Conservation (phyloP, 2,329 filamentous ascomycete genomes). For the Ustulina deusta region DNA sequence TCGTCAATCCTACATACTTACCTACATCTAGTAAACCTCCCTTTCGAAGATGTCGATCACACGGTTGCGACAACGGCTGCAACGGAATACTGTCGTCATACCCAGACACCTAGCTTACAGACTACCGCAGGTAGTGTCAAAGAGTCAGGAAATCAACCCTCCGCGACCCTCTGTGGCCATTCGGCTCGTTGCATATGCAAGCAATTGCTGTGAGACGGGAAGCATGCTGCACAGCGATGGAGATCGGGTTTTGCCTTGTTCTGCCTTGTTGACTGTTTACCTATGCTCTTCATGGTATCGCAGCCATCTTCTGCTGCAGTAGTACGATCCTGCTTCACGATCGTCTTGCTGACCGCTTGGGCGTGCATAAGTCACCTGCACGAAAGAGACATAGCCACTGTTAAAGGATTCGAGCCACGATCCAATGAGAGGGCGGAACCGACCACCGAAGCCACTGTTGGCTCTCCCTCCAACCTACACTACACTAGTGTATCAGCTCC, state of each 20-base stretch:
- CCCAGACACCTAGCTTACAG: neutral
- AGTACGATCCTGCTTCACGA: conserved; percentile 27
- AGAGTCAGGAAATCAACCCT: conserved; percentile 16
- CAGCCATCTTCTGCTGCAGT: conserved; percentile 27
- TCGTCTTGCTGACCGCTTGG: conserved; percentile 30
- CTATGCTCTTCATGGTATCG: conserved; percentile 31
- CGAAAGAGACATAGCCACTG: conserved; percentile 34
- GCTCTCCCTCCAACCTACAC: neutral
- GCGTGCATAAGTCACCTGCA: conserved; percentile 40
- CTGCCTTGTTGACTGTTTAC: conserved; percentile 25
- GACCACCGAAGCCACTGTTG: conserved; percentile 20
- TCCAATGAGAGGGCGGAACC: conserved; percentile 33
- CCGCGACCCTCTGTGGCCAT: conserved; percentile 27
- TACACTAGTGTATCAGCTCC: conserved; percentile 6
- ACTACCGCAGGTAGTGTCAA: neutral
- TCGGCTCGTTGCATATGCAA: conserved; percentile 41
- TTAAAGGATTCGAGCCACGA: conserved; percentile 30
- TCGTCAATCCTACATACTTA: conserved; percentile 14
- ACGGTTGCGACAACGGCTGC: neutral
- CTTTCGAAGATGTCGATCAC: conserved; percentile 18
- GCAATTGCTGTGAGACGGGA: conserved; percentile 36
- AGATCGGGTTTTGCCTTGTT: conserved; percentile 17
- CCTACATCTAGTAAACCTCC: no score
- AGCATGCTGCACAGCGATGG: conserved; percentile 26
- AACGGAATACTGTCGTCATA: conserved; percentile 37